Evolutionary conservation across 2,329 filamentous ascomycete genomes (phyloP).

Genomic region (Colletotrichum eleusines): DNA sequence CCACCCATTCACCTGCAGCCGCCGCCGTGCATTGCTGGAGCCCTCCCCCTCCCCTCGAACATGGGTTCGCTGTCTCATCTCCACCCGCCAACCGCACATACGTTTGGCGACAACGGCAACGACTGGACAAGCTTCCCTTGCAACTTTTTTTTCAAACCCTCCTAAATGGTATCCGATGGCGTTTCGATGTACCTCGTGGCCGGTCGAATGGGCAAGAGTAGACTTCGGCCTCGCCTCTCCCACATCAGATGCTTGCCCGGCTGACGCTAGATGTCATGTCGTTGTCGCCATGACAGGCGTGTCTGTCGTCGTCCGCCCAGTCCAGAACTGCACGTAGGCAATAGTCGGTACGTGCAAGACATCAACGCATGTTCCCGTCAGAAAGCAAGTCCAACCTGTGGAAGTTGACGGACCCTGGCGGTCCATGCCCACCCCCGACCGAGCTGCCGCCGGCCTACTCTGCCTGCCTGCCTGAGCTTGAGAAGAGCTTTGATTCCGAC

Average conservation of each 20-base stretch:
- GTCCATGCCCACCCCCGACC: slow-evolving; percentile 28
- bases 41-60: slow-evolving; percentile 16
- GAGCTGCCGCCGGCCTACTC: slow-evolving; percentile 11
- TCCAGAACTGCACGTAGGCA: slow-evolving; percentile 34
- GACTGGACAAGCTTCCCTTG: slow-evolving; percentile 11
- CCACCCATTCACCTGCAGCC: slow-evolving; percentile 36
- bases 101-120: slow-evolving; percentile 21
- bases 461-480: slow-evolving; percentile 30
- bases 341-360: slow-evolving; percentile 38
- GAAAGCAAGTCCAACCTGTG: slow-evolving; percentile 29
- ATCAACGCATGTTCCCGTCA: slow-evolving; percentile 19
- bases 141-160: neutral
- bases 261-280: slow-evolving; percentile 33
- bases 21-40: slow-evolving; percentile 31
- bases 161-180: slow-evolving; percentile 20
- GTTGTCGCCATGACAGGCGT: slow-evolving; percentile 15
- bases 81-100: slow-evolving; percentile 33
- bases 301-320: slow-evolving; percentile 14
- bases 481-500: slow-evolving; percentile 33
- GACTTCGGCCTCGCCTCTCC: slow-evolving; percentile 17
- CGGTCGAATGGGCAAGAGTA: slow-evolving; percentile 22
- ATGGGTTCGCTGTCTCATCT: slow-evolving; percentile 38
- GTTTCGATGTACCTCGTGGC: slow-evolving; percentile 36
- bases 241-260: slow-evolving; percentile 17
- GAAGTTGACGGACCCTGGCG: slow-evolving; percentile 6